Percentiles rank a stretch among this genome's conserved stretches.
Evolutionary conservation across 2,329 filamentous ascomycete genomes (phyloP).

Genomic region (Neonectria coccinea): DNA sequence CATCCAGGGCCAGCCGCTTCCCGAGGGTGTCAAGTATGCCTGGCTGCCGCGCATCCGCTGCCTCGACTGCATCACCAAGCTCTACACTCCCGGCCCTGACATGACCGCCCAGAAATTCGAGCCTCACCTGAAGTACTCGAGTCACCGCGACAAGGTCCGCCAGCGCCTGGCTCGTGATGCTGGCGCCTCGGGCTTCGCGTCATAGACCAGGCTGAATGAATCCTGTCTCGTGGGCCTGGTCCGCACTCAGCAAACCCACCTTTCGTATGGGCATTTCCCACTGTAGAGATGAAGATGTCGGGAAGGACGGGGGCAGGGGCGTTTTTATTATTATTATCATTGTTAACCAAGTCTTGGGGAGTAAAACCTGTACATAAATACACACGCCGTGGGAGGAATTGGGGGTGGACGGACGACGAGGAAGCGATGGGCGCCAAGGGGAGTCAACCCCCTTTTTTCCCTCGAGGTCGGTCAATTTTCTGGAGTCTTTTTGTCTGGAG

Average conservation of each 20-base stretch:
- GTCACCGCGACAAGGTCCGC: constrained; percentile 78
- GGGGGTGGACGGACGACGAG: constrained; percentile 21
- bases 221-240: neutral
- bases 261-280: constrained; percentile 9
- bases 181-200: constrained; percentile 19
- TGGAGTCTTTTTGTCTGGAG: constrained; percentile 34
- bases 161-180: constrained; percentile 46
- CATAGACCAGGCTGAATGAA: constrained; percentile 3
- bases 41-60: constrained; percentile 92
- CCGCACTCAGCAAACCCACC: neutral
- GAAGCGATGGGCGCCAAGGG: constrained; percentile 30
- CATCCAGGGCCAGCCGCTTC: constrained; percentile 68
- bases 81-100: constrained; percentile 91
- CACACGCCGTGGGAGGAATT: constrained; percentile 9
- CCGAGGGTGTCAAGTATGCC: constrained; percentile 77
- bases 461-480: constrained; percentile 28
- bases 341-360: constrained; percentile 6
- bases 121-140: constrained; percentile 87
- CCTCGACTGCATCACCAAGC: constrained; percentile 90
- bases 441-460: constrained; percentile 21
- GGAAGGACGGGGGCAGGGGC: constrained; percentile 29
- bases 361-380: constrained; percentile 27
- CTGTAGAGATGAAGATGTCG: constrained; percentile 25
- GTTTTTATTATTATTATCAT: constrained; percentile 24
- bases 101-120: constrained; percentile 92